A percentile compares a stretch with the other conserved stretches of the same genome.
These are phyloP conservation scores for Rhynchosporium graminicola DNA, from an alignment of 2,329 filamentous ascomycete genomes.

Conservation along the genomic window DNA sequence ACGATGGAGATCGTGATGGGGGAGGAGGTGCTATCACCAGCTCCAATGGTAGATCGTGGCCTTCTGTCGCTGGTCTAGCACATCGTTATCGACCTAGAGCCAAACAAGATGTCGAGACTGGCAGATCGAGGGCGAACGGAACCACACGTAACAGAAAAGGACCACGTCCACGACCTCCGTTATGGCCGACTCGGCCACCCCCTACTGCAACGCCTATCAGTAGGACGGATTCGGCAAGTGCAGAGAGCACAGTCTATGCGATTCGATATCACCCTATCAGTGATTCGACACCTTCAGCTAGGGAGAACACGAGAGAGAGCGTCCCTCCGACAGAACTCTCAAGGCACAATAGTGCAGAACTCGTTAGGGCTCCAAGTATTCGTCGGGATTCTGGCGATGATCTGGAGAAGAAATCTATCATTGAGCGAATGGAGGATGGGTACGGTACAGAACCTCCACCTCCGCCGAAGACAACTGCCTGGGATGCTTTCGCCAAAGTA, in stretches of 20 bases:
- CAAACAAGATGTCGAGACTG: conserved; percentile 32
- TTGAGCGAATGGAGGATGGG: conserved; percentile 25
- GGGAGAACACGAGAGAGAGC: conserved; percentile 15
- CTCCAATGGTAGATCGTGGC: conserved; percentile 45
- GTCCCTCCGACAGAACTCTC: conserved; percentile 18
- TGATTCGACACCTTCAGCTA: conserved; percentile 39
- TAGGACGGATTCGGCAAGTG: conserved; percentile 63
- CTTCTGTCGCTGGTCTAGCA: conserved; percentile 39
- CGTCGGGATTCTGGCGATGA: conserved; percentile 24
- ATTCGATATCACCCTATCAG: conserved; percentile 61
- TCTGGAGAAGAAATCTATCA: conserved; percentile 32
- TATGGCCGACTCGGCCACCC: conserved; percentile 57
- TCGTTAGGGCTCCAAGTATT: conserved; percentile 18
- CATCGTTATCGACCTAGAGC: conserved; percentile 34
- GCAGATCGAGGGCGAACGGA: conserved; percentile 7
- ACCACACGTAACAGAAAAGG: conserved; percentile 19
- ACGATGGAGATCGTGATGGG: conserved; percentile 29
- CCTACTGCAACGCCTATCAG: conserved; percentile 59
- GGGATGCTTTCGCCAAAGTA: conserved; percentile 30
- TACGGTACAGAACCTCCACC: conserved; percentile 15
- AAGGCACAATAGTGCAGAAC: conserved; percentile 35
- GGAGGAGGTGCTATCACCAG: conserved; percentile 30
- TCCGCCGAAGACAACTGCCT: conserved; percentile 21
- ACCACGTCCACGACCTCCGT: conserved; percentile 31
- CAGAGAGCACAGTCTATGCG: conserved; percentile 64